Evolutionary conservation across 768 basidiomycete genomes (phyloP), one percentile per base, ranked within the genome.

Genomic region (Tubosaeta brunneosetosa): DNA sequence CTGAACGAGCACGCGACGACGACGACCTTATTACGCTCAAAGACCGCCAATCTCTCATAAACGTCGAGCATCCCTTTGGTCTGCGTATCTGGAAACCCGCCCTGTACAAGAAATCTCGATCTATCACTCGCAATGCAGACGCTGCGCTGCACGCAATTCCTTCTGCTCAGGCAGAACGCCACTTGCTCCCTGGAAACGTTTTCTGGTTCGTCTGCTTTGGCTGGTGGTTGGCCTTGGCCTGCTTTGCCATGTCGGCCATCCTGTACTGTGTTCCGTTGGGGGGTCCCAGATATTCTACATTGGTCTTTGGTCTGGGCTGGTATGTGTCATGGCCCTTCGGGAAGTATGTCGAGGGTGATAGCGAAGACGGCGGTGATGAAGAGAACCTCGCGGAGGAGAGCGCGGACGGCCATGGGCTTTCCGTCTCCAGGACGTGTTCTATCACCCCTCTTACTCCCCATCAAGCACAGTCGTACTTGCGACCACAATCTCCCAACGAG

Each of bases 71-170:
- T 69, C 97, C 97, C 13, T 99, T 99, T 69, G 97, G 97, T 76
- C 78, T 99, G 53, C 95, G 92, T 36, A 97, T 99, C 66, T 99
- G 97, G 97, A 99, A 99, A 70, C 97, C 97, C 19, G 97, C 97
- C 0, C 71, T 99, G 52, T 99, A 99, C 83, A 94, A 94, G 72
- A 99, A 99, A 68, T 88, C 90, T 31, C 86, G 97, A 31, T 91
- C 94, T 3, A 91, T 99, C 61, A 97, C 94, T 45, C 91, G 95
- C 47, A 83, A 93, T 72, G 97, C 97, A 34, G 97, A 99, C 69
- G 85, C 89, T 53, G 97, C 90, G 0, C 81, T 99, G 4, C 97
- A 99, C 66, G 82, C 88, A 12, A 79, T 91, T 29, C 97, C 97
- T 2, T 95, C 92, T 17, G 88, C 92, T 3, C 90, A 93, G 56